These are phyloP conservation scores for Fusarium phyllophilum DNA, from an alignment of 2,329 filamentous ascomycete genomes.

Conservation along the genomic window DNA sequence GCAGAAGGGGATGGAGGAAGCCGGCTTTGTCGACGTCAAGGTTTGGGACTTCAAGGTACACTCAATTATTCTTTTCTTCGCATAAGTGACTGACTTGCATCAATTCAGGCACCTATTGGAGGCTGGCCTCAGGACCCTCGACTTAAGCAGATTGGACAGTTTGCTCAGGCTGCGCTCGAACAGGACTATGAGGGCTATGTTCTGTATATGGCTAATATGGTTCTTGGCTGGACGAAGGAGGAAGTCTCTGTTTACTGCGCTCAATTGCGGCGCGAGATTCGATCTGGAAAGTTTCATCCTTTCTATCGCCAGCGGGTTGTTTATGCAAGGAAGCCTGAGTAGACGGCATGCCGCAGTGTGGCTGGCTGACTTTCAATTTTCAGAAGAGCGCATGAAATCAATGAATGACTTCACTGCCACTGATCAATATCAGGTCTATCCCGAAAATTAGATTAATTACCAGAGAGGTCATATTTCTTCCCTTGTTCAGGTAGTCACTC, in stretches of 20 bases:
- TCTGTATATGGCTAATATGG: conserved; percentile 47
- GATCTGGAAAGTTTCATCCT: conserved; percentile 43
- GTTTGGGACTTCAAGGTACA: conserved; percentile 36
- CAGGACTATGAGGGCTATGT: conserved; percentile 51
- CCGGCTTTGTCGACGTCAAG: conserved; percentile 34
- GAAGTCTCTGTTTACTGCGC: conserved; percentile 50
- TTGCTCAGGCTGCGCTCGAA: conserved; percentile 47
- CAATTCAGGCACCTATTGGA: conserved; percentile 31
- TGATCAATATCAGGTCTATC: too few relatives aligned
- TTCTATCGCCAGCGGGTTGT: conserved; percentile 46
- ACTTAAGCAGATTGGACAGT: conserved; percentile 38
- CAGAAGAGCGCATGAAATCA: too few relatives aligned
- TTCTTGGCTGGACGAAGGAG: conserved; percentile 50
- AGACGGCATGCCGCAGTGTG: rapidly evolving
- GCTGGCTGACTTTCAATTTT: background rate
- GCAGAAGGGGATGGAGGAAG: conserved; percentile 35
- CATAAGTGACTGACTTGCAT: rapidly evolving
- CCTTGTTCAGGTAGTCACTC: too few relatives aligned
- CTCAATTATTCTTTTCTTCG: rapidly evolving
- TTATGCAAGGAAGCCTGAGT: conserved; percentile 38
- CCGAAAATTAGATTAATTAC: too few relatives aligned
- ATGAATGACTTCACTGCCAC: too few relatives aligned
- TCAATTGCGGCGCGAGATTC: conserved; percentile 48
- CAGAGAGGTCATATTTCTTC: too few relatives aligned
- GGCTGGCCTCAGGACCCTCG: conserved; percentile 23